Conservation (phyloP, 257 asterid species). For the Solanum bulbocastanum region DNA sequence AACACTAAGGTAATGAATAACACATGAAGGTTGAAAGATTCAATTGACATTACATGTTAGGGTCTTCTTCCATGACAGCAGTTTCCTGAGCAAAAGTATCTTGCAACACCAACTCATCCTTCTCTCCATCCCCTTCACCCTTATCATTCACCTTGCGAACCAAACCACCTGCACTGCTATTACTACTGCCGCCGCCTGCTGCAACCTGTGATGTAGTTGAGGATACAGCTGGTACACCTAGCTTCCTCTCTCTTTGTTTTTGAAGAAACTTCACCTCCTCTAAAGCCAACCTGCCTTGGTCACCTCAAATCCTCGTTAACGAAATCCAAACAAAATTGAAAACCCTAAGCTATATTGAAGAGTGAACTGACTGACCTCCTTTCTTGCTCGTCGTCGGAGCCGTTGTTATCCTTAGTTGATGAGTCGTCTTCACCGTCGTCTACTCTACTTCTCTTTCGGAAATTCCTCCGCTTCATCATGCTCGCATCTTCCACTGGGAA, state of each 20-base stretch:
- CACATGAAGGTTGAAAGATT: not conserved
- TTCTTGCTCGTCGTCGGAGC: slow-evolving; percentile 24
- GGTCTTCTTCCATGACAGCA: slow-evolving; percentile 96
- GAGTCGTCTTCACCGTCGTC: slow-evolving; percentile 31
- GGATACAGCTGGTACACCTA: slow-evolving; percentile 70
- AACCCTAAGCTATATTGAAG: not conserved
- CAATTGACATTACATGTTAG: slow-evolving; percentile 52
- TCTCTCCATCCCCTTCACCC: slow-evolving; percentile 66
- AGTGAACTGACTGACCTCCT: slow-evolving; percentile 12
- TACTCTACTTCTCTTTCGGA: slow-evolving; percentile 57
- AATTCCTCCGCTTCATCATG: slow-evolving; percentile 59
- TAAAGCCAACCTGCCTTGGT: slow-evolving; percentile 36
- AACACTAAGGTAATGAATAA: not conserved
- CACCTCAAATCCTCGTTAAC: not conserved
- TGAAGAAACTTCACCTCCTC: slow-evolving; percentile 93
- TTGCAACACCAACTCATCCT: slow-evolving; percentile 92
- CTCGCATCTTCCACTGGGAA: not conserved
- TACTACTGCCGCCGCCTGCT: slow-evolving; percentile 9
- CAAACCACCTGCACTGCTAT: slow-evolving; percentile 17
- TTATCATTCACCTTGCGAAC: slow-evolving; percentile 39
- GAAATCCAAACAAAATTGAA: not conserved
- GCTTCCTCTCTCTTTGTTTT: slow-evolving; percentile 80
- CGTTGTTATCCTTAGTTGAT: not conserved
- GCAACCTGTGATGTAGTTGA: slow-evolving; percentile 16
- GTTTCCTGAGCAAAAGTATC: slow-evolving; percentile 99